Conservation (phyloP, 2,329 filamentous ascomycete genomes). For the Hymenoscyphus fructigenus region DNA sequence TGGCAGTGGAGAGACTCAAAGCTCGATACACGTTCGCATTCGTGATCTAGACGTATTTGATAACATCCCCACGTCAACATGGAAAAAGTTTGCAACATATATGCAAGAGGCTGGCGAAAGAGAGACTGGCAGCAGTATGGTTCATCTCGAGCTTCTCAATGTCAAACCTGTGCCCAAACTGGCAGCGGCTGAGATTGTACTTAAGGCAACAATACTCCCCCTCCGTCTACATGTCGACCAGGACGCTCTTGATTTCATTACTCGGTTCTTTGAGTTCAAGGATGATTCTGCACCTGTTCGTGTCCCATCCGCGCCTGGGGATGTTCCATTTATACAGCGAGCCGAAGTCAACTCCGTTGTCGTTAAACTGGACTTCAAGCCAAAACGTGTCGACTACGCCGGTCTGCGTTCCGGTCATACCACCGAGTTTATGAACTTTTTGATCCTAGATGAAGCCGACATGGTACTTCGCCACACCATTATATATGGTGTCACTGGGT, state of each 20-base stretch:
- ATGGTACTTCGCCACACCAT: slow-evolving; percentile 87
- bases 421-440: slow-evolving; percentile 98
- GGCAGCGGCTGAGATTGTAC: slow-evolving; percentile 83
- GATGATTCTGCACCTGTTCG: slow-evolving; percentile 63
- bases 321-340: slow-evolving; percentile 83
- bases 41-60: slow-evolving; percentile 88
- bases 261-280: slow-evolving; percentile 96
- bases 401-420: slow-evolving; percentile 90
- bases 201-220: slow-evolving; percentile 77
- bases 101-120: slow-evolving; percentile 83
- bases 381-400: slow-evolving; percentile 94
- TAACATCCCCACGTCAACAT: slow-evolving; percentile 90
- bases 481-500: slow-evolving; percentile 86
- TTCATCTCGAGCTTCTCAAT: slow-evolving; percentile 83
- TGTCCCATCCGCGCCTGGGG: slow-evolving; percentile 58
- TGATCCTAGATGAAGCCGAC: slow-evolving; percentile 84
- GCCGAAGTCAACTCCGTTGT: slow-evolving; percentile 82
- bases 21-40: slow-evolving; percentile 80
- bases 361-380: slow-evolving; percentile 93
- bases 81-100: slow-evolving; percentile 97
- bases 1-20: slow-evolving; percentile 76
- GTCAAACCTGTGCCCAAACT: slow-evolving; percentile 83
- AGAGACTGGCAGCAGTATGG: slow-evolving; percentile 84
- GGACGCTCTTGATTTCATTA: slow-evolving; percentile 95
- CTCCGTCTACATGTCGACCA: slow-evolving; percentile 93